phyloP scores from a whole-genome alignment of 352 stramenopile species.

The Phytophthora quininea region DNA sequence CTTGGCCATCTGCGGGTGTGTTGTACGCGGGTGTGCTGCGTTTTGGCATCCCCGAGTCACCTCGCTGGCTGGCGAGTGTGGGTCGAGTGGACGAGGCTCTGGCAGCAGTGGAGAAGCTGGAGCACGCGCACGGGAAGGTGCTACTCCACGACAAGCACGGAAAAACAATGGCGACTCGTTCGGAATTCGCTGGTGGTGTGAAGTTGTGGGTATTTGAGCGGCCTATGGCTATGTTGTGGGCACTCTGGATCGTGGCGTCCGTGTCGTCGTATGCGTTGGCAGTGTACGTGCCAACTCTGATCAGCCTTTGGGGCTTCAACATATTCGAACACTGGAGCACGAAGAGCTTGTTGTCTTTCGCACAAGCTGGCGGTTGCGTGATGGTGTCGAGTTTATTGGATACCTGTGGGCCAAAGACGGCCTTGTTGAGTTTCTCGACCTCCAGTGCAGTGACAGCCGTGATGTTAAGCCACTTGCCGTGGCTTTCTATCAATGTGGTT shows the following conservation, averaged over 20 bases:
- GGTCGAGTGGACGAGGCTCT: conserved; percentile 29
- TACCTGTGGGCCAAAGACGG: conserved; percentile 4
- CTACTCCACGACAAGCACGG: neutral
- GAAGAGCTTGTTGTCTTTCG: conserved; percentile 10
- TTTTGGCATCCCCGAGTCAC: conserved; percentile 33
- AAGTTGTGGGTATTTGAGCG: neutral
- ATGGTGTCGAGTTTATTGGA: conserved; percentile 20
- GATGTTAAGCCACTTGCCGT: conserved; percentile 18
- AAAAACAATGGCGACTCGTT: no score
- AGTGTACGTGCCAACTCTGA: conserved; percentile 32
- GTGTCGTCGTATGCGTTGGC: conserved; percentile 37
- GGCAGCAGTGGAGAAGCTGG: conserved; percentile 28
- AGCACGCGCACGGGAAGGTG: conserved; percentile 8
- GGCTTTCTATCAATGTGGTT: conserved; percentile 10
- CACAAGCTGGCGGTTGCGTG: conserved; percentile 24
- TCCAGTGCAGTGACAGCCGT: conserved; percentile 3
- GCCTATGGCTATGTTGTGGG: conserved; percentile 27
- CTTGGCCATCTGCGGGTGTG: conserved; percentile 13
- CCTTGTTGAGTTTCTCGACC: conserved; percentile 11
- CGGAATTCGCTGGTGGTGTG: no score
- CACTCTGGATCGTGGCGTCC: conserved; percentile 31
- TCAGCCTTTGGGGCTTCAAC: conserved; percentile 36
- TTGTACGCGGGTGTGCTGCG: conserved; percentile 20
- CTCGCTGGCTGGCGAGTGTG: conserved; percentile 37
- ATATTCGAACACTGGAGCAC: conserved; percentile 24